Base-by-base conservation (phyloP, 2,329 filamentous ascomycete genomes). In the Monilinia aucupariae region DNA sequence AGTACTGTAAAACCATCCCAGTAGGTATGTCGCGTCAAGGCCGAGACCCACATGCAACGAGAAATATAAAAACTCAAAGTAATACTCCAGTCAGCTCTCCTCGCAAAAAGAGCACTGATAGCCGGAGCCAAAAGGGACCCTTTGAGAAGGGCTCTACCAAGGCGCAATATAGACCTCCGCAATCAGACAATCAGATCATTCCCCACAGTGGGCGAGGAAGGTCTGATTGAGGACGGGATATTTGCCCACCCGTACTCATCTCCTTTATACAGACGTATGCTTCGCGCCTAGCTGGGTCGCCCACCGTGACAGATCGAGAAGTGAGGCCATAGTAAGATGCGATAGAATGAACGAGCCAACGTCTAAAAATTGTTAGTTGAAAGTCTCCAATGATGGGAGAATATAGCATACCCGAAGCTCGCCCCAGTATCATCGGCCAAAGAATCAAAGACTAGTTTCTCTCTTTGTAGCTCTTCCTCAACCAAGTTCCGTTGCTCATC, bases 271-370 rank as follows among this genome's bases (percentile, higher is more conserved):
- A 90, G 27, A 97, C 87, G 71, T 96, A 96, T 9, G 94, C 91
- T 67, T 94, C 88, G 59, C 90, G 84, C 60, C 88, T 83, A 20
- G 86, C 83, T 3, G 91, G 88, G 68, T 86, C 81, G 41, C 86
- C 86, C 1, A 88, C 82, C 0, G 88, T 89, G 66, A 93, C 83
- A 5, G 90, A 92, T 78, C 87, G 91, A 25, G 92, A 96, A 65
- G 86, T 84, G 63, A 97, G 82, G 47, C 84, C 92, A 73, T 97
- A 97, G 75, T 97, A 97, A 48, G 88, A 85, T 12, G 91, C 93
- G 67, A 97, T 92, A 64, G 90, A 89, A 76, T 97, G 92, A 1
- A 96, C 91, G 61, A 97, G 84, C 90, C 92, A 97, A 67, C 93
- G 89, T 68, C 90, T 93, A 65, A 54, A 55, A 58, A n/a, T 15